These are phyloP conservation scores for Orbilia brochopaga DNA, from an alignment of 2,329 filamentous ascomycete species.

Conservation along the genomic window DNA sequence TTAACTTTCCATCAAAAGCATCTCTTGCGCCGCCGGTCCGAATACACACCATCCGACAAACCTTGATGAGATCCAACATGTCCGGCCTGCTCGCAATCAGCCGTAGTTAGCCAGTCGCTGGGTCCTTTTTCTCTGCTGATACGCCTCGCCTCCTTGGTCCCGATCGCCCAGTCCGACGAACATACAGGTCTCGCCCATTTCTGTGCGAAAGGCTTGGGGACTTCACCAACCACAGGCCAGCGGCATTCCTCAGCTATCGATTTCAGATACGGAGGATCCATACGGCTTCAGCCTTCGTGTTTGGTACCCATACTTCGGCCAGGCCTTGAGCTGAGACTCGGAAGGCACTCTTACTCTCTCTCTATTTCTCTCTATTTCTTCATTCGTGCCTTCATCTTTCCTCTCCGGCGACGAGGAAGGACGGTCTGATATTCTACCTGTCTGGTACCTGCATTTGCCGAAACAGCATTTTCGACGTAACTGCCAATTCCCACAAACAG, in stretches of 20 bases:
- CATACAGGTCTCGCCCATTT: not conserved
- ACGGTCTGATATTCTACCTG: constrained; percentile 3
- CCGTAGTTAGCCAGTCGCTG: constrained; percentile 1
- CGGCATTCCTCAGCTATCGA: constrained; percentile 44
- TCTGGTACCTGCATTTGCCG: constrained; percentile 49
- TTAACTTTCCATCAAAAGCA: not conserved
- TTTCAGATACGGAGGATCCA: constrained; percentile 15
- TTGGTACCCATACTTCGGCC: too few species aligned
- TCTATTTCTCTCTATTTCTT: not conserved
- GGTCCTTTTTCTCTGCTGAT: constrained; percentile 13
- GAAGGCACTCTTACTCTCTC: not conserved
- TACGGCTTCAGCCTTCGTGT: constrained; percentile 18
- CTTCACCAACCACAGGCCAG: not conserved
- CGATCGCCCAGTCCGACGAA: not conserved
- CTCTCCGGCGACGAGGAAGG: constrained; percentile 2
- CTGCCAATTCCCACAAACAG: constrained; percentile 23
- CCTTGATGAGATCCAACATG: constrained; percentile 16
- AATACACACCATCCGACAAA: not conserved
- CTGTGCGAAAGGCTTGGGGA: not conserved
- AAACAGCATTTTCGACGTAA: constrained; percentile 29
- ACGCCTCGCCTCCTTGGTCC: constrained; percentile 8
- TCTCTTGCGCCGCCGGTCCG: not conserved
- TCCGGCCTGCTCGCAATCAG: constrained; percentile 9
- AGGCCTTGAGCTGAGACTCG: not conserved
- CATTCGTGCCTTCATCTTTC: not conserved